Base-by-base conservation (phyloP, 768 basidiomycete genomes). In the Amanita brunnescens region DNA sequence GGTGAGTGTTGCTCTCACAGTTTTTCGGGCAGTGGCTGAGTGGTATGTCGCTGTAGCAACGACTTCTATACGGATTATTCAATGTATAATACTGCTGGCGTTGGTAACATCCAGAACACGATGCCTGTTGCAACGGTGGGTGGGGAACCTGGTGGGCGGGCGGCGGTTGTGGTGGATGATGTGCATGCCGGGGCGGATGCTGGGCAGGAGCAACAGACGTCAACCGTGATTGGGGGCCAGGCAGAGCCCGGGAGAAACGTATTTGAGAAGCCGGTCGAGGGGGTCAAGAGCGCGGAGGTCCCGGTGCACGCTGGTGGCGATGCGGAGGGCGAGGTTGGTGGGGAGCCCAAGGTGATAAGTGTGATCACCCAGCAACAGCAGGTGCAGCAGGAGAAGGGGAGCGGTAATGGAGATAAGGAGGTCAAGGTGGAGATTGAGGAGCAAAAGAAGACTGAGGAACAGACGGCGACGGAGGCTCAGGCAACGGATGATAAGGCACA, bases 191-290 rank as follows among this genome's bases (percentile, higher is more conserved):
- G 41, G 56, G 23, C 54, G 47, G 5, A 59, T 44, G 13, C 58
- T 57, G 33, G 52, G 23, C 53, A 59, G 47, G 56, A 69, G 37
- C 54, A 64, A 38, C 58, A 64, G 49, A 69, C 79, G 12, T 34
- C 50, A 13, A 62, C 69, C 0, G 55, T 73, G 2, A 69, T 73
- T 10, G 66, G 72, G 18, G 78, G 76, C 9, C 76, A 78, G 50
- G 68, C 85, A 0, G 87, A 87, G 57, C 89, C 90, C 0, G 89
- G 90, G 0, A 73, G 67, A 13, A 82, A 91, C 61, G 73, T 90
- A 52, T 91, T 91, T 0, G 75, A 71, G 26, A 67, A 73, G 30
- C 70, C 67, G 1, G 67, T 64, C 14, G 70, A 70, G 42, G 74
- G 79, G 5, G 60, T 70, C 42, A 78, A 76, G 66, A 85, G 82